A percentile compares a stretch with the other conserved stretches of the same genome.
Evolutionary conservation across 2,329 filamentous ascomycete species (phyloP).

Genomic region (Cladophialophora immunda): DNA sequence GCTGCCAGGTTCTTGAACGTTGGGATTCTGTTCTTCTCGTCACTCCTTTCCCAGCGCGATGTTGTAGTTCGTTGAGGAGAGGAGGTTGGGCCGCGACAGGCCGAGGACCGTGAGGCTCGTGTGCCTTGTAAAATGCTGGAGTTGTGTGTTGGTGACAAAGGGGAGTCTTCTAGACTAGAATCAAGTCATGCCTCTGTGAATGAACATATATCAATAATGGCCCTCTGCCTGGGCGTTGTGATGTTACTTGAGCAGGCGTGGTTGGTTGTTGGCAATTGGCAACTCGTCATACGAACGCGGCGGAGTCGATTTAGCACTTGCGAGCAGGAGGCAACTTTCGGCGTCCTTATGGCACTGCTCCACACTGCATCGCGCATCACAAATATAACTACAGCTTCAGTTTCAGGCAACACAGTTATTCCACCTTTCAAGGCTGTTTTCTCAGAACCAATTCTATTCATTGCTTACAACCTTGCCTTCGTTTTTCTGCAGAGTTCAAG

Average conservation of each 20-base stretch:
- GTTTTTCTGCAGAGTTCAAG: slow-evolving; percentile 29
- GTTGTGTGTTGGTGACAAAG: slow-evolving; percentile 5
- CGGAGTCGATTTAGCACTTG: slow-evolving; percentile 19
- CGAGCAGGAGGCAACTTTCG: neutral
- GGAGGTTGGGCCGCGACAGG: slow-evolving; percentile 17
- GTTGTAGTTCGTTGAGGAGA: slow-evolving; percentile 16
- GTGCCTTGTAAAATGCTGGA: slow-evolving; percentile 1
- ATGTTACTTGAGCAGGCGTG: slow-evolving; percentile 18
- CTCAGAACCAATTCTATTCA: slow-evolving; percentile 36
- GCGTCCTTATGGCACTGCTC: slow-evolving; percentile 2
- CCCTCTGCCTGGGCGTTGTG: slow-evolving; percentile 1
- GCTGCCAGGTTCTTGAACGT: slow-evolving; percentile 1
- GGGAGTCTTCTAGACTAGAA: neutral
- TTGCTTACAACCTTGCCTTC: slow-evolving; percentile 37
- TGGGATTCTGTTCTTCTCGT: slow-evolving; percentile 12
- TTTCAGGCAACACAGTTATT: slow-evolving; percentile 25
- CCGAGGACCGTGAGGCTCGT: slow-evolving; percentile 10
- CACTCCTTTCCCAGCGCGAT: slow-evolving; percentile 5
- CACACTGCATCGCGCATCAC: neutral
- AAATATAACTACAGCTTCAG: slow-evolving; percentile 5
- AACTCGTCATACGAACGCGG: slow-evolving; percentile 35
- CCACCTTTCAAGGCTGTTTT: neutral
- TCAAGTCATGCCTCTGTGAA: slow-evolving; percentile 6
- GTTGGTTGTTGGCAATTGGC: slow-evolving; percentile 25
- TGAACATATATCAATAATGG: slow-evolving; percentile 18